Evolutionary conservation across 176 grass and related monocot species (phyloP), one percentile per base, ranked within the genome.

Genomic region (Avena sativa): DNA sequence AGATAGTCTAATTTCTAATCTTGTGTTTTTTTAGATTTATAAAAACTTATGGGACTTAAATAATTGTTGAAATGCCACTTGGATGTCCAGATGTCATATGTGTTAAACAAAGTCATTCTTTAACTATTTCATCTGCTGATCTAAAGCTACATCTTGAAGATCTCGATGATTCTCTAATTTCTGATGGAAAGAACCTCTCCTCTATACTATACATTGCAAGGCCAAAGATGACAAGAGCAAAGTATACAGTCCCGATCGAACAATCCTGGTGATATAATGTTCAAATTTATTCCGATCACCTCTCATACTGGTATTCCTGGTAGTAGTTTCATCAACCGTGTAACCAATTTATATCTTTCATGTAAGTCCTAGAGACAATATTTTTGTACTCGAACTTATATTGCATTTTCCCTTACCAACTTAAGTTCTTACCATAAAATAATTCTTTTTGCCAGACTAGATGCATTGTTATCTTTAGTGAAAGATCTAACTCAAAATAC

Each of bases 231-330:
- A 40, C 38, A 40, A 40, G 38, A 40, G 5, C 38, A 40, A 40
- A 40, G 5, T 40, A 40, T 40, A 98, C 95, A 59, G 88, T 98
- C 74, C 84, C 89, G 36, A 86, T 73, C 43, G 83, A 92, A 92
- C 30, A 93, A 34, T 34, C 32, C 95, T 83, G 95, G 93, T 87
- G 95, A 93, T 50, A 93, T 98, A 83, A 46, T 90, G 30, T 93
- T 98, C 53, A 98, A 98, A 90, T 98, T 95, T 89, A 88, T 98
- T 71, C 91, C 93, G 8, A 93, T 98, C 62, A 98, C 95, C 50
- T 93, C 95, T 92, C 91, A 95, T 58, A 95, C 93, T 53, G 95
- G 93, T 47, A 85, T 98, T 85, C 95, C 86, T 73, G 95, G 93
- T 49, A 93, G 95, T 59, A 93, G 95, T 86, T 98, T 90, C 77